Evolutionary conservation across 306 rosid genomes (phyloP).

Genomic region (Cercis canadensis): DNA sequence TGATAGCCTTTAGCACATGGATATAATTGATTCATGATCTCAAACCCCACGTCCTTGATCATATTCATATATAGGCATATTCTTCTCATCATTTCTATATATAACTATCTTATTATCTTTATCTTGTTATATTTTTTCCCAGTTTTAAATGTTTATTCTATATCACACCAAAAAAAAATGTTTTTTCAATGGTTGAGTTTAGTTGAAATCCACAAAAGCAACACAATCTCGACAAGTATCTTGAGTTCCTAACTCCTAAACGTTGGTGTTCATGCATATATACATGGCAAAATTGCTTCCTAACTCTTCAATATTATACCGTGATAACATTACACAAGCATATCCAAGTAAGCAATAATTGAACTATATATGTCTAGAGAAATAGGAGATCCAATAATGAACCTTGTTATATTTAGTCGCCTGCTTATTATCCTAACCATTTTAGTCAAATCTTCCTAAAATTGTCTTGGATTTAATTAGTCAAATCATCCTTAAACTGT

Average conservation of each 20-base stretch:
- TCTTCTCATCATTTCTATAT: conserved; percentile 45
- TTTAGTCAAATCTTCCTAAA: conserved; percentile 8
- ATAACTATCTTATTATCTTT: conserved; percentile 23
- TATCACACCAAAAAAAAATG: neutral
- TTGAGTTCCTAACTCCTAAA: conserved; percentile 40
- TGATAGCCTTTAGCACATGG: conserved; percentile 62
- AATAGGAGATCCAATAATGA: neutral
- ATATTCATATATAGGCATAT: conserved; percentile 38
- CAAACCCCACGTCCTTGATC: conserved; percentile 52
- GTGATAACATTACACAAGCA: neutral
- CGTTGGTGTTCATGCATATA: conserved; percentile 22
- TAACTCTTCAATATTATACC: too few species aligned
- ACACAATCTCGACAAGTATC: conserved; percentile 67
- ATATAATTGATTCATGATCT: conserved; percentile 50
- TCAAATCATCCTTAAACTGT: neutral
- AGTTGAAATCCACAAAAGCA: conserved; percentile 46
- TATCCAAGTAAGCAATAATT: conserved; percentile 1
- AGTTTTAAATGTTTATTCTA: conserved; percentile 3
- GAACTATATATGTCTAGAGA: neutral
- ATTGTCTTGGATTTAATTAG: neutral
- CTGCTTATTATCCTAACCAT: neutral
- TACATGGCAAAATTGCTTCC: conserved; percentile 22
- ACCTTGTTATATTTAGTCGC: neutral
- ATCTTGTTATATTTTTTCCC: conserved; percentile 14
- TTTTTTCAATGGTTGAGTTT: conserved; percentile 8